phyloP scores from a whole-genome alignment of 2,329 filamentous ascomycete species.

The Nemania sp. region DNA sequence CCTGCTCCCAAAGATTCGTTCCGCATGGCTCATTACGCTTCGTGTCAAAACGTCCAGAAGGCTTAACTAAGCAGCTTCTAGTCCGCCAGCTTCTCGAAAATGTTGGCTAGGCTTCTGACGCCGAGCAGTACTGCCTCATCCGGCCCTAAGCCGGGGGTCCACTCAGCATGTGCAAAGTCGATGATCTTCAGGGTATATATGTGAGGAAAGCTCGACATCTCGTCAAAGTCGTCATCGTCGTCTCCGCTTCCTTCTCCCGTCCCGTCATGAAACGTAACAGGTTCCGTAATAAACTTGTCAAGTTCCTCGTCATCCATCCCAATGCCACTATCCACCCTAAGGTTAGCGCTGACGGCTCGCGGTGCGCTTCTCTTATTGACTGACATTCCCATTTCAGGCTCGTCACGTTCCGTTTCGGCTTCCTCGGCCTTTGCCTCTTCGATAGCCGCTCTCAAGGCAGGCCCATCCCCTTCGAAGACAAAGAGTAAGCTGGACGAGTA shows the following conservation, averaged over 20 bases:
- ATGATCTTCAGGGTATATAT: slow-evolving; percentile 86
- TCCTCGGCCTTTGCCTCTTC: slow-evolving; percentile 55
- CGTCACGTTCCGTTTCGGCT: slow-evolving; percentile 2
- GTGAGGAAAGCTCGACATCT: slow-evolving; percentile 55
- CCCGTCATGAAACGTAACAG: slow-evolving; percentile 22
- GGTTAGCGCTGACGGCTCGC: slow-evolving; percentile 39
- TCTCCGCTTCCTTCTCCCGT: slow-evolving; percentile 49
- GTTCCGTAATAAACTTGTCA: slow-evolving; percentile 27
- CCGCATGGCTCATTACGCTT: background rate
- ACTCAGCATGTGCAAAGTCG: slow-evolving; percentile 92
- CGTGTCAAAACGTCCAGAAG: background rate
- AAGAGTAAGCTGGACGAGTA: slow-evolving; percentile 67
- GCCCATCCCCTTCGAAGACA: slow-evolving; percentile 66
- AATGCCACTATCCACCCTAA: slow-evolving; percentile 61
- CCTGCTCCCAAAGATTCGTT: background rate
- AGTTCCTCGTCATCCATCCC: slow-evolving; percentile 53
- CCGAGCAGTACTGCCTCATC: slow-evolving; percentile 84
- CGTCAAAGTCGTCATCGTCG: slow-evolving; percentile 55
- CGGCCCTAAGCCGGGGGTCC: slow-evolving; percentile 78
- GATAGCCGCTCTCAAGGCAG: slow-evolving; percentile 56
- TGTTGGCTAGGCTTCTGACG: slow-evolving; percentile 69
- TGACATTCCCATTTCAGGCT: slow-evolving; percentile 45
- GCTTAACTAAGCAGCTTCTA: slow-evolving; percentile 23
- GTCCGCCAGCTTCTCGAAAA: slow-evolving; percentile 69
- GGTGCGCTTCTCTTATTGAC: slow-evolving; percentile 33